These are phyloP conservation scores for Macrolepiota dolichaula DNA, from an alignment of 768 basidiomycete genomes.

Conservation along the genomic window DNA sequence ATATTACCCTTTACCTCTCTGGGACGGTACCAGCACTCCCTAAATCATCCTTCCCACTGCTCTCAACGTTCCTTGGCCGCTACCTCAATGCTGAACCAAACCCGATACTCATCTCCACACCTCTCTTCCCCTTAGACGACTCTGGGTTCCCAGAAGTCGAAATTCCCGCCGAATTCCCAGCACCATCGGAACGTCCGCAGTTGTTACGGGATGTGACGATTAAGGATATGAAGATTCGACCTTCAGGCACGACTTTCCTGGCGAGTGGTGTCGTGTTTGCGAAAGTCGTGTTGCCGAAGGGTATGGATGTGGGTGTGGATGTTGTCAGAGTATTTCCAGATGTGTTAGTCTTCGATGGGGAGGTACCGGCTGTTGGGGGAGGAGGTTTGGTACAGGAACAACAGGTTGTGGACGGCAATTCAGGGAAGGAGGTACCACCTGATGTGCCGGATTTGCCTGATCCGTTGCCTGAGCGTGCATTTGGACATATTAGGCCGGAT, in stretches of 20 bases:
- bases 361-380: conserved; percentile 37
- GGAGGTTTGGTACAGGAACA: no score
- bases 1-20: conserved; percentile 54
- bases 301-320: conserved; percentile 62
- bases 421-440: conserved; percentile 27
- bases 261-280: conserved; percentile 72
- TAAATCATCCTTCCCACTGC: conserved; percentile 29
- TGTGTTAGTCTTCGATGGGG: conserved; percentile 75
- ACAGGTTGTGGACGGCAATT: not conserved
- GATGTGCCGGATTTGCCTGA: conserved; percentile 50
- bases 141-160: conserved; percentile 37
- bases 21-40: conserved; percentile 58
- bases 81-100: conserved; percentile 60
- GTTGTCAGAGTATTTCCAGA: conserved; percentile 71
- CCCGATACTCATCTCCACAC: conserved; percentile 54
- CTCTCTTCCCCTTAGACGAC: conserved; percentile 26
- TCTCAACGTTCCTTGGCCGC: conserved; percentile 62
- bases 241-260: conserved; percentile 44
- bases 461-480: conserved; percentile 70
- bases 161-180: conserved; percentile 57
- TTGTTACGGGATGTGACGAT: conserved; percentile 73
- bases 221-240: conserved; percentile 68
- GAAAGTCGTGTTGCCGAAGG: conserved; percentile 62
- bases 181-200: conserved; percentile 58
- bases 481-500: conserved; percentile 70